phyloP scores from a whole-genome alignment of 2,329 filamentous ascomycete genomes.

The Thielaviopsis ethacetica region DNA sequence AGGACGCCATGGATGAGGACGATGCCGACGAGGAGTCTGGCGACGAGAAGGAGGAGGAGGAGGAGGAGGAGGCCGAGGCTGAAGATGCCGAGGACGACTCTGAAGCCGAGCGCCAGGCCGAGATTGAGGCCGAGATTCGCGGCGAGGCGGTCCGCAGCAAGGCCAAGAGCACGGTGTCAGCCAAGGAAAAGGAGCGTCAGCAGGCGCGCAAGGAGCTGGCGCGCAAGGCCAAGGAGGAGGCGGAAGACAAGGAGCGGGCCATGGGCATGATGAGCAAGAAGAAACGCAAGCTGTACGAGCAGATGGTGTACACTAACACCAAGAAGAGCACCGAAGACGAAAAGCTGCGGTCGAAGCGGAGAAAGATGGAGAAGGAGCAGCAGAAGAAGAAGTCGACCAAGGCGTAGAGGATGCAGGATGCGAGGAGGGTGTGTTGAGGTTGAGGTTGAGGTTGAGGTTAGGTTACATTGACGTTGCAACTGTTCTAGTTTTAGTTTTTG shows the following conservation, averaged over 20 bases:
- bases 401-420: neutral
- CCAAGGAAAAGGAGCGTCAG: slow-evolving; percentile 47
- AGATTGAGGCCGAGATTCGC: slow-evolving; percentile 81
- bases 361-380: slow-evolving; percentile 63
- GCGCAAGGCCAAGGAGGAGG: slow-evolving; percentile 57
- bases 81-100: slow-evolving; percentile 25
- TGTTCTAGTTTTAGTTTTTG: slow-evolving; percentile 7
- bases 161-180: slow-evolving; percentile 22
- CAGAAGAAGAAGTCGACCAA: slow-evolving; percentile 24
- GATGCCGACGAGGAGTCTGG: slow-evolving; percentile 22
- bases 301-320: slow-evolving; percentile 92
- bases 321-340: slow-evolving; percentile 84
- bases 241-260: slow-evolving; percentile 76
- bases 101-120: slow-evolving; percentile 51
- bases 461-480: slow-evolving; percentile 1
- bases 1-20: slow-evolving; percentile 30
- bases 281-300: slow-evolving; percentile 93
- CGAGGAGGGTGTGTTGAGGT: neutral
- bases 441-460: too few relatives aligned
- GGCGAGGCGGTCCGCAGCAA: slow-evolving; percentile 45
- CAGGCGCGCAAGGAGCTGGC: slow-evolving; percentile 53
- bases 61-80: slow-evolving; percentile 31
- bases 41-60: slow-evolving; percentile 29
- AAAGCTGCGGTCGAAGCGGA: slow-evolving; percentile 73
- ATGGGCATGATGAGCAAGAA: slow-evolving; percentile 98